Base-by-base conservation (phyloP, 2,329 filamentous ascomycete species). In the Neophaeococcomyces aloes region DNA sequence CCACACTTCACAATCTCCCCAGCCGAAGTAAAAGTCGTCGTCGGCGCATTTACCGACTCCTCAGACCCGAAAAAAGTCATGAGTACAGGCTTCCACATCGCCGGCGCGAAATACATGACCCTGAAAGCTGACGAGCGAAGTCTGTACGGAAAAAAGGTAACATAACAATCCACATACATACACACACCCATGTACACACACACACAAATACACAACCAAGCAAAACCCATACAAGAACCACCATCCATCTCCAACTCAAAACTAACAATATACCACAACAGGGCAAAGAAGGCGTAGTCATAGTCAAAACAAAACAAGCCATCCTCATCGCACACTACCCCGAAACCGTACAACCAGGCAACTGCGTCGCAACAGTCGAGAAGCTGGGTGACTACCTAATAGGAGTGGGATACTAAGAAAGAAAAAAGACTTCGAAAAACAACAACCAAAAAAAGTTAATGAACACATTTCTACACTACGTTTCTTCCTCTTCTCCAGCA, bases 261-360 rank as follows among this genome's bases (percentile, higher is more conserved):
- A 29, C 21, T 19, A 4, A 27, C n/a, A 21, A 15, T 25, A 38
- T n/a, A 42, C 50, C 52, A 27, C 31, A 53, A 52, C 50, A 85
- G 81, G 86, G 84, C 57, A 85, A 81, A 62, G 77, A 81, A 61
- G 91, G 91, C 53, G 68, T 94, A 58, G 73, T 82, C 61, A 77
- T 91, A 57, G 80, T 81, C 67, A 94, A 93, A 74, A 93, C 89
- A 58, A 81, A 75, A 59, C 82, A 93, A 68, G 86, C 87, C 56
- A 80, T 96, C 63, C 77, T 98, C 61, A 69, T 98, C 62, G 83
- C 79, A 56, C 86, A 94, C 72, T 86, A 96, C 74, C 74, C 72
- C 54, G 86, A 94, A 64, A 63, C 64, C 50, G 69, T 80, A 55
- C 73, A 83, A 63, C 84, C 83, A 41, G 80, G 85, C 61, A 81